Conservation (phyloP, 2,329 filamentous ascomycete species). For the Colletotrichum brevisporum region DNA sequence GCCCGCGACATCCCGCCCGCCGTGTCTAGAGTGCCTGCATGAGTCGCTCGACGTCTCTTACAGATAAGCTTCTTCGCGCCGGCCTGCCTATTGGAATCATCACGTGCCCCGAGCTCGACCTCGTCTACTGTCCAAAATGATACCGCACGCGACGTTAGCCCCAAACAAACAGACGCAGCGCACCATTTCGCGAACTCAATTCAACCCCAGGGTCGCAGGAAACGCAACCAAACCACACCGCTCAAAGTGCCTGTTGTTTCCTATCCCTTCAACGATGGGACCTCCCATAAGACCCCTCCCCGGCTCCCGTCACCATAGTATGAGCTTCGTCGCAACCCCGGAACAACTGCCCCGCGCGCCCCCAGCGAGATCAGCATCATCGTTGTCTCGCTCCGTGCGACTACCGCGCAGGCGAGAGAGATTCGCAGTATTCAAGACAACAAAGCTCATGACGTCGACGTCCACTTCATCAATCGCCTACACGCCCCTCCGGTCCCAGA, state of each 20-base stretch:
- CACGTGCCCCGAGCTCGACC: background rate
- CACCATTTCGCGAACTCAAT: background rate
- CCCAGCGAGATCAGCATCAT: background rate
- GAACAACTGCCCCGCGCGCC: background rate
- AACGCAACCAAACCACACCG: background rate
- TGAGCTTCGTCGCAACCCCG: background rate
- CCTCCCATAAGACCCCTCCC: background rate
- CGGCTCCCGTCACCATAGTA: conserved; percentile 1
- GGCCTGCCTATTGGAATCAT: background rate
- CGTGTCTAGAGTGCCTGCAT: background rate
- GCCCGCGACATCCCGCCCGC: too few species aligned
- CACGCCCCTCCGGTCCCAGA: background rate
- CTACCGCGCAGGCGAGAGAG: too few species aligned
- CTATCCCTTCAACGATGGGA: background rate
- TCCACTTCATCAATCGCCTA: background rate
- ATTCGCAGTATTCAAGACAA: too few species aligned
- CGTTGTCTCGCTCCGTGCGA: too few species aligned
- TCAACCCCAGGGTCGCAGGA: background rate
- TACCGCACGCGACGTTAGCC: conserved; percentile 1
- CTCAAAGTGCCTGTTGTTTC: background rate
- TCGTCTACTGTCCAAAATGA: background rate
- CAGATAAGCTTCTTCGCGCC: background rate
- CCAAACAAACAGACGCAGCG: conserved; percentile 3
- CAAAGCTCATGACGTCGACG: background rate
- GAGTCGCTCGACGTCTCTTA: background rate